A percentile compares a stretch with the other conserved stretches of the same genome.
phyloP scores from a whole-genome alignment of 805 yeast species.

The Kuraishia molischiana region DNA sequence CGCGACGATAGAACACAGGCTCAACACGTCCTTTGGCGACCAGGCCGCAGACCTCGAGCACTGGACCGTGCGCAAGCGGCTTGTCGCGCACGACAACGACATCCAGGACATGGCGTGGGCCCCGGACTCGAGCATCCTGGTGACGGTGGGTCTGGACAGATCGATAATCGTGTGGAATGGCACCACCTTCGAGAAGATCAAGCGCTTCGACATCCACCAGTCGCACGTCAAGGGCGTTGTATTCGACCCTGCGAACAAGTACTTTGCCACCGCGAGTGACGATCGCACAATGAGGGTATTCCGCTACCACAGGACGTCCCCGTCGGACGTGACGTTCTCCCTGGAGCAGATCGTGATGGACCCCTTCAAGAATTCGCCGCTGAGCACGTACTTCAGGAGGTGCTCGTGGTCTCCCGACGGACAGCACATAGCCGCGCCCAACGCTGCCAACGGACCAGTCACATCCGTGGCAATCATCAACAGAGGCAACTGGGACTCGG shows the following conservation, averaged over 20 bases:
- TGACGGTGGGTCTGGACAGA: conserved; percentile 91
- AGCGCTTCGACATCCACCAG: conserved; percentile 86
- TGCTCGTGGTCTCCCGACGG: conserved; percentile 92
- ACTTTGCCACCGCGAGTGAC: conserved; percentile 94
- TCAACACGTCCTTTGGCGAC: conserved; percentile 30
- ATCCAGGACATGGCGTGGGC: conserved; percentile 98
- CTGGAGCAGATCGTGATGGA: conserved; percentile 75
- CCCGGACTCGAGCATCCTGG: conserved; percentile 84
- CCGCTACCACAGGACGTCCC: conserved; percentile 67
- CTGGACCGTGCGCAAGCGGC: conserved; percentile 88
- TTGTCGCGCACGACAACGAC: conserved; percentile 96
- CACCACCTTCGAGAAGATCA: conserved; percentile 78
- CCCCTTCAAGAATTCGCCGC: conserved; percentile 83
- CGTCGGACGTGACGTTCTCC: conserved; percentile 67
- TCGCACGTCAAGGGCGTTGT: conserved; percentile 95
- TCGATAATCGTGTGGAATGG: conserved; percentile 94
- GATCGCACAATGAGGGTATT: conserved; percentile 86
- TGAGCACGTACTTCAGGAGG: conserved; percentile 83
- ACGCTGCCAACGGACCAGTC: conserved; percentile 78
- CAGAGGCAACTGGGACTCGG: conserved; percentile 74
- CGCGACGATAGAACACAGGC: conserved; percentile 2
- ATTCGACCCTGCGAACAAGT: conserved; percentile 96
- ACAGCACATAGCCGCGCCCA: conserved; percentile 76
- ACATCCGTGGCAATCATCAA: conserved; percentile 64
- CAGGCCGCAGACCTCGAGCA: conserved; percentile 71